phyloP scores from a whole-genome alignment of 768 basidiomycete genomes.

The Tulasnella sp. region DNA sequence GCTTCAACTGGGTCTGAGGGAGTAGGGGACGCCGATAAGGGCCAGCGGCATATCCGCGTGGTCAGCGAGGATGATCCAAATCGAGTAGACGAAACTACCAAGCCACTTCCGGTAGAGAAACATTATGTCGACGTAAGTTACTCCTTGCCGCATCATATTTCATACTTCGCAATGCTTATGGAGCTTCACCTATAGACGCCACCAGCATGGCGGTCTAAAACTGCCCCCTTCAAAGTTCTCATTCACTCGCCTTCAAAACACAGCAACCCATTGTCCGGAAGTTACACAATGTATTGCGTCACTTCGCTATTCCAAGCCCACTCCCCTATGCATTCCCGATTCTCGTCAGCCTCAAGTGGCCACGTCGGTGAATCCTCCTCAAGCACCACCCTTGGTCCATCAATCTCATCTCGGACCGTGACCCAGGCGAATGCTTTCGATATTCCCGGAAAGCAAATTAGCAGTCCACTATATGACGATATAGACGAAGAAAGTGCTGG shows the following conservation, averaged over 20 bases:
- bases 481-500: conserved; percentile 22
- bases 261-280: conserved; percentile 53
- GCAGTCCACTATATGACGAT: neutral
- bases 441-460: conserved; percentile 6
- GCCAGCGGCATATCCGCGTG: neutral
- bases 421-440: conserved; percentile 17
- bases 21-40: neutral
- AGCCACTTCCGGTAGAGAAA: conserved; percentile 43
- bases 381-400: neutral
- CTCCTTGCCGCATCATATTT: neutral
- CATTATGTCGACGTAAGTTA: conserved; percentile 63
- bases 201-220: conserved; percentile 63
- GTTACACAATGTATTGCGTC: conserved; percentile 67
- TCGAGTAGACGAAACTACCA: neutral
- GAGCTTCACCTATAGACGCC: conserved; percentile 12
- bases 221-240: conserved; percentile 62
- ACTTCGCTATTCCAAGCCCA: conserved; percentile 56
- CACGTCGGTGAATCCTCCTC: neutral
- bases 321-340: conserved; percentile 9
- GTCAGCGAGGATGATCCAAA: neutral
- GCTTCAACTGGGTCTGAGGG: neutral
- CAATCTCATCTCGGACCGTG: conserved; percentile 20
- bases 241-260: conserved; percentile 79
- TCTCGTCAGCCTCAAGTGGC: neutral
- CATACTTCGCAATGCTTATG: neutral